These are phyloP conservation scores for Cladosporium sp. DNA, from an alignment of 2,329 filamentous ascomycete species.

Conservation along the genomic window DNA sequence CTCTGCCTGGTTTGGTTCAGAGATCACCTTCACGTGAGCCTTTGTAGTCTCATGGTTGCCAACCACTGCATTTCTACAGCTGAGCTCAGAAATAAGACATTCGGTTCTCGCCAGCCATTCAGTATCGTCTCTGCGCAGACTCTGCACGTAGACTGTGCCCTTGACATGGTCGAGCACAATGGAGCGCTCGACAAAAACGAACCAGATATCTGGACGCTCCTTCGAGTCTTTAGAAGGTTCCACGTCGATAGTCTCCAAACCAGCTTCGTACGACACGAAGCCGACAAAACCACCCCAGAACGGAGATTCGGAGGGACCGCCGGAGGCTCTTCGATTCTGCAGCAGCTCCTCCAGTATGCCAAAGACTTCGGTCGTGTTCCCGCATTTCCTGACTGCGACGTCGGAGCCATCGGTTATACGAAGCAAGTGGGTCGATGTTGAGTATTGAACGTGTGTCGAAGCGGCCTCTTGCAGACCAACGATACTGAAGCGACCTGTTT, in stretches of 20 bases:
- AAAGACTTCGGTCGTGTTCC: conserved; percentile 37
- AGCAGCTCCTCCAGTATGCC: conserved; percentile 43
- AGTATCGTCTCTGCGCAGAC: conserved; percentile 52
- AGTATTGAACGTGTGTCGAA: conserved; percentile 29
- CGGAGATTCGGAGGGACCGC: conserved; percentile 45
- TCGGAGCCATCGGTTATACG: conserved; percentile 16
- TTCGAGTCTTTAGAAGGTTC: conserved; percentile 38
- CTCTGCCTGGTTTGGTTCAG: conserved; percentile 28
- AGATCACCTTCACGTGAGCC: conserved; percentile 19
- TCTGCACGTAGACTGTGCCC: conserved; percentile 66
- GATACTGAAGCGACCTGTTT: conserved; percentile 69
- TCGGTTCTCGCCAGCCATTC: conserved; percentile 26
- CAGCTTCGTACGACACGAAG: conserved; percentile 82
- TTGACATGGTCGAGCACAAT: conserved; percentile 73
- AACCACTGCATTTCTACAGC: background rate
- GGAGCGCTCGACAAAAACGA: conserved; percentile 75
- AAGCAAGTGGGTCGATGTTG: conserved; percentile 22
- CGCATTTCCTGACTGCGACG: background rate
- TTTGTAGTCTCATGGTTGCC: background rate
- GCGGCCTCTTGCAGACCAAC: conserved; percentile 62
- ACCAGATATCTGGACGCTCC: conserved; percentile 67
- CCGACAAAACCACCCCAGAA: conserved; percentile 86
- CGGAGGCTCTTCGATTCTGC: conserved; percentile 35
- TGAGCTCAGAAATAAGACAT: background rate
- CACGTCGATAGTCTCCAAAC: conserved; percentile 62